Conservation (phyloP, 2,329 filamentous ascomycete species). For the Trichophyton verrucosum region DNA sequence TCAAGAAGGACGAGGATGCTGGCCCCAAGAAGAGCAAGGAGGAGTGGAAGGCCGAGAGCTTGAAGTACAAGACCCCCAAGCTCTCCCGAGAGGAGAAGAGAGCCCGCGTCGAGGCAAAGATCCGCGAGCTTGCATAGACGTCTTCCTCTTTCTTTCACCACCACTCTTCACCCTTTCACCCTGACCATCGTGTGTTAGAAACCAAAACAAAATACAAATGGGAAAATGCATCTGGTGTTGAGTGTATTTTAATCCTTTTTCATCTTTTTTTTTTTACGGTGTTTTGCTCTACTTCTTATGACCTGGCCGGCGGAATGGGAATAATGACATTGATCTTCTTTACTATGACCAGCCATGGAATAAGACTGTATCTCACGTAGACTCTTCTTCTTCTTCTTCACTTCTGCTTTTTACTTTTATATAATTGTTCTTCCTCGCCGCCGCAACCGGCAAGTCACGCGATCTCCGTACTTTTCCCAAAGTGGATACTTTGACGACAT, state of each 20-base stretch:
- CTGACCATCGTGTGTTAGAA: background rate
- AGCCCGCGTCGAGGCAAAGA: constrained; percentile 77
- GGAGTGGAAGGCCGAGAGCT: constrained; percentile 87
- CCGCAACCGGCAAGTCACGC: background rate
- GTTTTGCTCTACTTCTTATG: constrained; percentile 4
- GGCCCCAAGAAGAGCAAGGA: constrained; percentile 92
- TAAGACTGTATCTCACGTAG: background rate
- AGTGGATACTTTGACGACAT: background rate
- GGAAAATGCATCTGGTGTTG: constrained; percentile 3
- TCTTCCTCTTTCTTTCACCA: background rate
- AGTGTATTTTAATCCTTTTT: background rate
- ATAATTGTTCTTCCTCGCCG: background rate
- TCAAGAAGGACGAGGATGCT: constrained; percentile 70
- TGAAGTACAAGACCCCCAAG: constrained; percentile 74
- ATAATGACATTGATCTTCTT: constrained; percentile 3
- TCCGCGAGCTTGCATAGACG: constrained; percentile 55
- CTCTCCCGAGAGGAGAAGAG: constrained; percentile 72
- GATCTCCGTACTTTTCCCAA: background rate
- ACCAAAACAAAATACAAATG: background rate
- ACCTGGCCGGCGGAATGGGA: background rate
- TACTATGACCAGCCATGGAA: background rate
- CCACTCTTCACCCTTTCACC: background rate
- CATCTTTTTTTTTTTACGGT: background rate
- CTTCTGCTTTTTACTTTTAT: background rate
- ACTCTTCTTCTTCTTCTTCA: background rate